Evolutionary conservation across 164 flowering plant species (phyloP).

Genomic region (Vitis vinifera): ASM3070453v1 NC_081817.1:5853001-5853500

Average conservation of each 20-base stretch:
- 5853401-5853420: neutral
- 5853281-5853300: constrained; percentile 92
- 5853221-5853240: constrained; percentile 83
- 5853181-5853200: neutral
- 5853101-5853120: no score
- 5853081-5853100: no score
- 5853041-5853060: constrained; percentile 7
- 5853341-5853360: neutral
- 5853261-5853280: constrained; percentile 74
- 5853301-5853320: constrained; percentile 72
- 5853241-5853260: constrained; percentile 77
- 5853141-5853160: neutral
- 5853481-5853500: no score
- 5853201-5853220: neutral
- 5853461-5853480: no score
- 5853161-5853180: neutral
- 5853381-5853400: neutral
- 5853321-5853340: constrained; percentile 52
- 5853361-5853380: neutral
- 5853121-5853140: neutral
- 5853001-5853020: constrained; percentile 83
- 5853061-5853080: neutral
- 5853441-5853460: no score
- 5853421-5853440: no score
- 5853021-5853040: constrained; percentile 82